Evolutionary conservation across 805 yeast genomes (phyloP), one percentile per base, ranked within the genome.

Genomic region (Crinitomyces ghanaensis): DNA sequence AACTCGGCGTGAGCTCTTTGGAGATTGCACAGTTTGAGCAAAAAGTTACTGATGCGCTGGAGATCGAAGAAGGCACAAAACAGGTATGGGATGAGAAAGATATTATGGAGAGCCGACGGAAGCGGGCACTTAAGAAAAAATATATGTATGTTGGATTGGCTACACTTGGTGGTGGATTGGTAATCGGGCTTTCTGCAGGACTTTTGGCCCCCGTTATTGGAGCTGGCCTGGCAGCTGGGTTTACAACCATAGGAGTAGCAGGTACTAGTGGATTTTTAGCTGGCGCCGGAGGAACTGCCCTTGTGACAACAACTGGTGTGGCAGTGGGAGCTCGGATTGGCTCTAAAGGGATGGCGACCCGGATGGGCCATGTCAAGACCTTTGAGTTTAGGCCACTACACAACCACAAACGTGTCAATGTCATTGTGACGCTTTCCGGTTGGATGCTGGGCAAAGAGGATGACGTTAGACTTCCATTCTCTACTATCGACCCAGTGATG

Each of bases 371-470:
- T 37, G 97, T 91, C 8, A 71, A 80, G 46, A 88, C 96, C 0
- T 91, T 91, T 57, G 97, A 93, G 49, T 78, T 93, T 54, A 72
- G 81, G 32, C 97, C 99, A 0, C 61, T 91, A 44, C 95, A 84
- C 54, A 86, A 88, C 53, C 85, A 82, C 54, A 80, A 81, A 51
- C 66, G 98, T 32, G 77, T 93, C 3, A 88, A 84, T 50, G 62
- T 86, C 44, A 79, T 88, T 34, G 59, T 91, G 13, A 86, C 96
- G 2, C 85, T 93, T 0, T 74, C 93, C 33, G 99, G 99, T 1
- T 91, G 99, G 99, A 85, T 91, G 88, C 78, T 77, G 34, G 93
- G 95, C 54, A 78, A 76, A 38, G 73, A 76, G 47, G 99, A 91
- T 73, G 99, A 91, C 67, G 88, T 91, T 14, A 68, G 99, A 51